Percentiles rank a stretch among this genome's conserved stretches.
Conservation (phyloP, 2,329 filamentous ascomycete species). For the Ophiostoma triangulosporum region DNA sequence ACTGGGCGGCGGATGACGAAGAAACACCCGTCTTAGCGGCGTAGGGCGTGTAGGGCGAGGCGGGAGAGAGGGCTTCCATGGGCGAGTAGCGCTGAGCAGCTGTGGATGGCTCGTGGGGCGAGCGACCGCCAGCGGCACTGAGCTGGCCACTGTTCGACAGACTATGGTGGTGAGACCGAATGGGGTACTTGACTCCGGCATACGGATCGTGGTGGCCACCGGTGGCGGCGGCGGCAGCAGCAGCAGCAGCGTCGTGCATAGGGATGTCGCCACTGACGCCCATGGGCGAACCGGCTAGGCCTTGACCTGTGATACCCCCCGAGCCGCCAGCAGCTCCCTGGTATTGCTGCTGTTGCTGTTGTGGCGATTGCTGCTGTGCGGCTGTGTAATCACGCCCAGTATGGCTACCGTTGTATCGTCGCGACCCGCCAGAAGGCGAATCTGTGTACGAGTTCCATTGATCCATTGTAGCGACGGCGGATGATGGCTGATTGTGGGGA, state of each 20-base stretch:
- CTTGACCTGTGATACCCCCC: constrained; percentile 12
- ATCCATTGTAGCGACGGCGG: constrained; percentile 27
- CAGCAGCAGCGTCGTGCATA: constrained; percentile 61
- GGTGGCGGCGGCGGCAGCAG: constrained; percentile 1
- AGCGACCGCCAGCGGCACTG: constrained; percentile 15
- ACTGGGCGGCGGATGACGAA: constrained; percentile 28
- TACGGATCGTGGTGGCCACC: constrained; percentile 51
- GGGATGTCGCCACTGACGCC: constrained; percentile 53
- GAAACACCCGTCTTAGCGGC: constrained; percentile 38
- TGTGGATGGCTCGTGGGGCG: constrained; percentile 58
- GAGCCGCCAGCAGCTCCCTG: constrained; percentile 8
- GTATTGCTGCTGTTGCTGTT: constrained; percentile 15
- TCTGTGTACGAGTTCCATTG: constrained; percentile 59
- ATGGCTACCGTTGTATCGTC: constrained; percentile 44
- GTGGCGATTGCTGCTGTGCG: constrained; percentile 15
- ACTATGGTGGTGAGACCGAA: constrained; percentile 65
- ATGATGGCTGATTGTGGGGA: neutral
- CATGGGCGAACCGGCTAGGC: constrained; percentile 45
- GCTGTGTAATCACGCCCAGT: constrained; percentile 16
- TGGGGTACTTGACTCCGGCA: constrained; percentile 72
- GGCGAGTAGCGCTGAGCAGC: constrained; percentile 89
- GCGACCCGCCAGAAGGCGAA: constrained; percentile 44
- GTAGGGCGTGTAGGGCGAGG: constrained; percentile 62
- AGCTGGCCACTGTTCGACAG: constrained; percentile 33
- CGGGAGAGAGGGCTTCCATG: constrained; percentile 78